phyloP scores from a whole-genome alignment of 805 yeast genomes.

The Wickerhamomyces chaumierensis region DNA sequence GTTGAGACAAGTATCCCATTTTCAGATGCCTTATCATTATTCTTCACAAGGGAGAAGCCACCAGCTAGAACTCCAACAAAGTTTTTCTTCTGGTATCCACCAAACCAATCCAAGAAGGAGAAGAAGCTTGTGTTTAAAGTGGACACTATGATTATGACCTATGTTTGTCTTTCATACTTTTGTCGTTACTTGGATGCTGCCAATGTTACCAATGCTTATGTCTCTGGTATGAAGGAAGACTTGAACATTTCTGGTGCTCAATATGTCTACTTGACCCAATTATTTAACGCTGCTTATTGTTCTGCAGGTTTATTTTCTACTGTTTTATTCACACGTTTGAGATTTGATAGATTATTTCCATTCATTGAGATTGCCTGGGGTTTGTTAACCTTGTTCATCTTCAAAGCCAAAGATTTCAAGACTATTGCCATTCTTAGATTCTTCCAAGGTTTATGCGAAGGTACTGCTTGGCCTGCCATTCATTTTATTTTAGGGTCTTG shows the following conservation, averaged over 20 bases:
- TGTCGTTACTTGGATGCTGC: conserved; percentile 10
- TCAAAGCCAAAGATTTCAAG: conserved; percentile 1
- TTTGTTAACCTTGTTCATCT: conserved; percentile 34
- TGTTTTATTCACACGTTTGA: conserved; percentile 2
- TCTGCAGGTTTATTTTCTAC: conserved; percentile 2
- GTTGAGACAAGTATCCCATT: too few species aligned
- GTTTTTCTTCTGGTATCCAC: conserved; percentile 15
- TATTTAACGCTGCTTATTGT: conserved; percentile 4
- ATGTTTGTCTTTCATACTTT: conserved; percentile 12
- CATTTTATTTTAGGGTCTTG: conserved; percentile 10
- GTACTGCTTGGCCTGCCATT: conserved; percentile 11
- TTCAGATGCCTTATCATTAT: too few species aligned
- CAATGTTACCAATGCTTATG: conserved; percentile 38
- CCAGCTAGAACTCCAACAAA: conserved; percentile 5
- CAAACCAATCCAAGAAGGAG: conserved; percentile 7
- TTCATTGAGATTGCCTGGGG: conserved; percentile 19
- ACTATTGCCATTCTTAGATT: conserved; percentile 41
- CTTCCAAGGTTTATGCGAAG: conserved; percentile 33
- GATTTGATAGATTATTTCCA: conserved; percentile 4
- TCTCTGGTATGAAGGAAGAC: conserved; percentile 43
- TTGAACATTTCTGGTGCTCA: conserved; percentile 39
- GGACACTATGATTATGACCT: conserved; percentile 9
- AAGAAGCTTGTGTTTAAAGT: conserved; percentile 10
- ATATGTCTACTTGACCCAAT: conserved; percentile 15
- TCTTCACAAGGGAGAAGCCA: conserved; percentile 8